Percentiles rank a stretch among this genome's conserved stretches.
Conservation (phyloP, 2,329 filamentous ascomycete species). For the Tolypocladium paradoxum region DNA sequence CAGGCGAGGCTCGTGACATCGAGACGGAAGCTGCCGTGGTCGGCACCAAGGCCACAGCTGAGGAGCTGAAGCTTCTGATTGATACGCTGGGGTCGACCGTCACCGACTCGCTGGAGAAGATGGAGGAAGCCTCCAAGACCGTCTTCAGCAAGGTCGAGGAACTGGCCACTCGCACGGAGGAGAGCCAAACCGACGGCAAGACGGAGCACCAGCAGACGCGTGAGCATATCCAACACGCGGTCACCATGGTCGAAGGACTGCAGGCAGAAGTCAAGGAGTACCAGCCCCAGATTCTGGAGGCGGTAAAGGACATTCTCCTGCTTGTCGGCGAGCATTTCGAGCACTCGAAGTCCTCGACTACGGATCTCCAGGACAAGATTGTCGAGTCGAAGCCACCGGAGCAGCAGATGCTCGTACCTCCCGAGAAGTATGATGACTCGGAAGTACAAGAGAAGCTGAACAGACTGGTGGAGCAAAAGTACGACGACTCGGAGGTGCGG, state of each 20-base stretch:
- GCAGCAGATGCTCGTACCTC: conserved; percentile 42
- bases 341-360: conserved; percentile 60
- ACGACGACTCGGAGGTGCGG: conserved; percentile 16
- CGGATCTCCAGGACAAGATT: conserved; percentile 46
- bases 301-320: conserved; percentile 74
- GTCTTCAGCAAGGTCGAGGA: conserved; percentile 78
- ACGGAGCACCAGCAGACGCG: conserved; percentile 74
- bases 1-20: conserved; percentile 61
- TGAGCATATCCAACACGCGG: conserved; percentile 66
- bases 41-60: conserved; percentile 67
- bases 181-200: conserved; percentile 62
- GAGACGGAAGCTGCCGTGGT: conserved; percentile 65
- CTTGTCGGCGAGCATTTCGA: conserved; percentile 82
- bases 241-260: conserved; percentile 62
- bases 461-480: conserved; percentile 13
- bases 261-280: conserved; percentile 72
- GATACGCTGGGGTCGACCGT: conserved; percentile 75
- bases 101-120: conserved; percentile 74
- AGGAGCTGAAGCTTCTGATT: conserved; percentile 78
- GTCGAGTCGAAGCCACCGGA: conserved; percentile 51
- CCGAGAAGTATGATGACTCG: conserved; percentile 38
- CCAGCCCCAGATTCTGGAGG: conserved; percentile 79
- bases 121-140: conserved; percentile 77
- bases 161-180: conserved; percentile 63
- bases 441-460: conserved; percentile 15